Percentiles rank a stretch among this genome's conserved stretches.
phyloP scores from a whole-genome alignment of 345 rosid species.

The Nasturtium officinale region DNA sequence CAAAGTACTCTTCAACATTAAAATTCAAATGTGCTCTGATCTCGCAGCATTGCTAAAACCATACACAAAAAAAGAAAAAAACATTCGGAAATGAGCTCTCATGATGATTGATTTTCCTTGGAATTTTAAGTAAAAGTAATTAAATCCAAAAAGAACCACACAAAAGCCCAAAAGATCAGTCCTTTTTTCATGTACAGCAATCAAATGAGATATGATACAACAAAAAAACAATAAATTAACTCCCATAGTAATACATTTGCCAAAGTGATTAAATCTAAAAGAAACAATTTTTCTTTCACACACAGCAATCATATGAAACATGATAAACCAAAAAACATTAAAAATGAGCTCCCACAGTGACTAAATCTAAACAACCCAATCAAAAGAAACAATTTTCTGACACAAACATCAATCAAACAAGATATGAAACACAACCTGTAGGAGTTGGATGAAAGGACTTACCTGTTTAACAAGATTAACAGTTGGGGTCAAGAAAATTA shows the following conservation, averaged over 20 bases:
- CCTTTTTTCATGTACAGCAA: not conserved
- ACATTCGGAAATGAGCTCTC: not conserved
- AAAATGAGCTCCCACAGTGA: not conserved
- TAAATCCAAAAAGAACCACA: not conserved
- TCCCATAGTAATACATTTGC: not conserved
- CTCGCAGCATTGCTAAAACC: slow-evolving; percentile 71
- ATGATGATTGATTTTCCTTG: not conserved
- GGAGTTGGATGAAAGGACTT: not conserved
- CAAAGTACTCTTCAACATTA: slow-evolving; percentile 68
- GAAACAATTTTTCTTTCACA: not conserved
- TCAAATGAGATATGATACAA: not conserved
- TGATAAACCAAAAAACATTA: not conserved
- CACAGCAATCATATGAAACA: not conserved
- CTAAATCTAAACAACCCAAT: not conserved
- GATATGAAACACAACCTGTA: not conserved
- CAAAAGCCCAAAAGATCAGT: not conserved
- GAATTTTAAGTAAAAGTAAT: not conserved
- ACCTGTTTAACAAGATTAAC: slow-evolving; percentile 83
- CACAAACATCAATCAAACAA: not conserved
- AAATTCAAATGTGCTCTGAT: slow-evolving; percentile 49
- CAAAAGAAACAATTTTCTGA: not conserved
- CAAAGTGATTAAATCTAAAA: not conserved
- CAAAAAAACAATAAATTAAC: not conserved
- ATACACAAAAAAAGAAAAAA: slow-evolving; percentile 1
- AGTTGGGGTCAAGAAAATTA: slow-evolving; percentile 79